Evolutionary conservation across 768 basidiomycete genomes (phyloP).

Genomic region (Coprinellus micaceus): DNA sequence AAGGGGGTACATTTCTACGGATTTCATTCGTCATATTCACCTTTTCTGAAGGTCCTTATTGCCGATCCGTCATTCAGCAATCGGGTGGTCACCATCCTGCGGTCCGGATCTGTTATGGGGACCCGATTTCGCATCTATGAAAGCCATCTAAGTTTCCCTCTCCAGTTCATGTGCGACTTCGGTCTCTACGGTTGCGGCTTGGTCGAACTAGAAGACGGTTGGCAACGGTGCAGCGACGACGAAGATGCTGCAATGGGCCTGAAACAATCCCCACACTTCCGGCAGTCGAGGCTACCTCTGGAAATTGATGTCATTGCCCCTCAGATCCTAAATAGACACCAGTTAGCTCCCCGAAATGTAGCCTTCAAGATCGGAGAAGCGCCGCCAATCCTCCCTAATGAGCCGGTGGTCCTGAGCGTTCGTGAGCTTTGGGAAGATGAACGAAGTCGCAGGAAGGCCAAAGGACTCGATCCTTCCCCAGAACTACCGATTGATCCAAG

Average conservation of each 20-base stretch:
- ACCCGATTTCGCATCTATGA: slow-evolving; percentile 81
- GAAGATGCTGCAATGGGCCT: slow-evolving; percentile 34
- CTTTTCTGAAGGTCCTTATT: slow-evolving; percentile 85
- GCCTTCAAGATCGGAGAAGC: slow-evolving; percentile 71
- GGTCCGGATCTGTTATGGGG: slow-evolving; percentile 78
- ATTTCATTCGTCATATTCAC: slow-evolving; percentile 77
- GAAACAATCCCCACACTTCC: slow-evolving; percentile 53
- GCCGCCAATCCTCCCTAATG: slow-evolving; percentile 42
- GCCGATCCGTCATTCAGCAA: slow-evolving; percentile 66
- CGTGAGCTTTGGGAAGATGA: slow-evolving; percentile 98
- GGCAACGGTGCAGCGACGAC: slow-evolving; percentile 46
- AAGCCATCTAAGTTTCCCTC: slow-evolving; percentile 80
- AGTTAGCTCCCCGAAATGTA: slow-evolving; percentile 56
- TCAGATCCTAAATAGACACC: slow-evolving; percentile 82
- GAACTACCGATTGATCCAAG: slow-evolving; percentile 68
- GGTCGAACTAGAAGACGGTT: slow-evolving; percentile 70
- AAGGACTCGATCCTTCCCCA: slow-evolving; percentile 71
- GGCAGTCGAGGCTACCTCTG: slow-evolving; percentile 64
- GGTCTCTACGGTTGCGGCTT: slow-evolving; percentile 93
- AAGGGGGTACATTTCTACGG: slow-evolving; percentile 98
- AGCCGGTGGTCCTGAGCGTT: slow-evolving; percentile 82
- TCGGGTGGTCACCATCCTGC: slow-evolving; percentile 71
- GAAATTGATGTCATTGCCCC: slow-evolving; percentile 83
- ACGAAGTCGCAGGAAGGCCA: slow-evolving; percentile 61
- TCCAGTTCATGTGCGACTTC: slow-evolving; percentile 95